Conservation (phyloP, 495 filamentous ascomycete genomes). For the Aspergillus incahuasiensis region DNA sequence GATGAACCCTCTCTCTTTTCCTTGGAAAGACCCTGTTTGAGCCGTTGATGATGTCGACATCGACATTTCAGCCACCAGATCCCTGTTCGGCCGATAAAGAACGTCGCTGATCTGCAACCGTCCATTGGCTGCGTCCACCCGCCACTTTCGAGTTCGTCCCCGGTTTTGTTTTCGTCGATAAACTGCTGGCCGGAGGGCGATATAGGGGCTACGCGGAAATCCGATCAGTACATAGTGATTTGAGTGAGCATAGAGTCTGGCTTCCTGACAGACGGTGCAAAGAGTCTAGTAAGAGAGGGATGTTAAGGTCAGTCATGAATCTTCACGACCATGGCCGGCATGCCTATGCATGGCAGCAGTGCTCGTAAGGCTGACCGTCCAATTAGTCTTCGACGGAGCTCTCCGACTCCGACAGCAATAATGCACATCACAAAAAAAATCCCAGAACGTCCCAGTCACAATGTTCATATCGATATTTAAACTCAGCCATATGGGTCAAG, state of each 20-base stretch:
- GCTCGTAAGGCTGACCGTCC: conserved; percentile 6
- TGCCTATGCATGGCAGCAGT: not conserved
- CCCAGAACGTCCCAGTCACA: too few relatives aligned
- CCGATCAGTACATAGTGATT: too few relatives aligned
- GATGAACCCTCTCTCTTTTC: not conserved
- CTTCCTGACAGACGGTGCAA: not conserved
- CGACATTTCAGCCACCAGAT: not conserved
- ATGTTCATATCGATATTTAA: not conserved
- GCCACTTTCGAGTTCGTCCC: not conserved
- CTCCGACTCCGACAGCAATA: not conserved
- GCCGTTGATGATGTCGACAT: not conserved
- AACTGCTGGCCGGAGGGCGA: too few relatives aligned
- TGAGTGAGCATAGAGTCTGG: not conserved
- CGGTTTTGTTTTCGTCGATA: not conserved
- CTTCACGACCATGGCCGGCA: not conserved
- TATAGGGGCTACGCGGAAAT: too few relatives aligned
- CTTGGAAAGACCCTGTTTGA: not conserved
- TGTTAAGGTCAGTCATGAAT: not conserved
- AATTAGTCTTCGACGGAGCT: not conserved
- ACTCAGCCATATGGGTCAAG: not conserved
- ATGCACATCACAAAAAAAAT: not conserved
- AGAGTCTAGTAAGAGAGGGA: not conserved
- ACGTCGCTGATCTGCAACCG: conserved; percentile 26
- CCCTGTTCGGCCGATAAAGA: conserved; percentile 18
- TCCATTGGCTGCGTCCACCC: conserved; percentile 12